A percentile compares a stretch with the other conserved stretches of the same genome.
Conservation (phyloP, 1,284 basidiomycete genomes). For the Ganoderma lingzhi region DNA sequence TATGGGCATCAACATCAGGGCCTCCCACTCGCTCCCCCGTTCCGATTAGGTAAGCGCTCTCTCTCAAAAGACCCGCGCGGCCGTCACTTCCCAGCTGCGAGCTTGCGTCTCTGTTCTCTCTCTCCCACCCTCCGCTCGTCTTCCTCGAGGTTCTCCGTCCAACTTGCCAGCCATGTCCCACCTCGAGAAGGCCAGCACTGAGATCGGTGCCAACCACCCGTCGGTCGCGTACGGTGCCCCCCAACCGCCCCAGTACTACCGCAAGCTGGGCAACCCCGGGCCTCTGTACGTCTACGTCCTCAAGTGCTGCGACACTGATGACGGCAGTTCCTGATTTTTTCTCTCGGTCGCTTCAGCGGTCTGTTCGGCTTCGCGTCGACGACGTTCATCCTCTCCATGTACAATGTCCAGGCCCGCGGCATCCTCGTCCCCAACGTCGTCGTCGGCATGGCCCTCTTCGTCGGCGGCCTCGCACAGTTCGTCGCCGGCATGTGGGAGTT, state of each 20-base stretch:
- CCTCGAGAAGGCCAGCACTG: conserved; percentile 37
- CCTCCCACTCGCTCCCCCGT: conserved; percentile 7
- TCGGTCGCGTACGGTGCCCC: conserved; percentile 19
- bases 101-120: conserved; percentile 20
- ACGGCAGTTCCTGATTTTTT: not conserved
- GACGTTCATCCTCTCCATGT: conserved; percentile 75
- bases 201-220: conserved; percentile 30
- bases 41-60: conserved; percentile 30
- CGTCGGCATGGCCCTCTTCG: conserved; percentile 84
- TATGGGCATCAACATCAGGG: conserved; percentile 8
- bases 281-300: conserved; percentile 43
- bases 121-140: conserved; percentile 18
- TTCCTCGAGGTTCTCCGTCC: conserved; percentile 1
- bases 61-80: conserved; percentile 27
- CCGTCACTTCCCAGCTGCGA: conserved; percentile 11
- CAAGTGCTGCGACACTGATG: conserved; percentile 12
- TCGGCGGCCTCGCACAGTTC: conserved; percentile 85
- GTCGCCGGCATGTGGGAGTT: conserved; percentile 86
- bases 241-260: conserved; percentile 26
- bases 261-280: conserved; percentile 39
- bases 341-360: conserved; percentile 50
- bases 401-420: conserved; percentile 63
- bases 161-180: conserved; percentile 25
- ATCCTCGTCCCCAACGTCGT: conserved; percentile 74
- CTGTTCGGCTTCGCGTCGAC: conserved; percentile 79